Base-by-base conservation (phyloP, 169 alveolate genomes). In the Cryptosporidium sp. region DNA sequence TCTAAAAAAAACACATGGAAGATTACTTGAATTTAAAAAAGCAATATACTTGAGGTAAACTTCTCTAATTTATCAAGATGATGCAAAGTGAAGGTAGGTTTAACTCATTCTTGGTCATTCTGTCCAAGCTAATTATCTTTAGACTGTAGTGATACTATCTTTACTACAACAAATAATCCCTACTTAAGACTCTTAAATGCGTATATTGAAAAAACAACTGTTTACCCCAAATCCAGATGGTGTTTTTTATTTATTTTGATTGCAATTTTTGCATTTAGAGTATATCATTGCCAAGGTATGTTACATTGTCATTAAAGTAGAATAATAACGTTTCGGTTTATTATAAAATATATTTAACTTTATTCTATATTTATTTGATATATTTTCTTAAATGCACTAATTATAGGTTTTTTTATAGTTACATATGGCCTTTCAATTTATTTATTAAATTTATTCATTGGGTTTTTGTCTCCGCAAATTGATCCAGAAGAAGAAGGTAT, bases 401-500 rank as follows among this genome's bases (percentile, higher is more conserved):
- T 84, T 10, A 62, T 72, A 60, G 97, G 96, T 53, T 95, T 87
- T 73, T 95, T 92, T 72, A 95, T 95, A n/a, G 93, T 95, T 37
- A 91, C 97, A 8, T 95, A 95, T 80, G 95, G 96, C 18, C 86
- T 95, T 37, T 93, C 95, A n/a, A 94, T 95, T 52, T 94, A 94
- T 87, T 87, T 95, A 31, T 84, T 94, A 73, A 95, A 94, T 87
- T 80, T 94, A 58, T 87, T 95, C 39, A 91, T 95, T n/a, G 96
- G 96, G 42, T 95, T 95, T 85, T 80, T 95, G 72, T 94, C 97
- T 0, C 97, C 97, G 16, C 94, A 94, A 72, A 92, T 92, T 12
- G 97, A 94, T 61, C 96, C 96, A 33, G 96, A 94, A 75, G 95
- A 94, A 29, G 95, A 94, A 60, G 95, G 92, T 67, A 91, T 93